Evolutionary conservation across 441 rosid species (phyloP).

Genomic region (Gossypium armourianum): DNA sequence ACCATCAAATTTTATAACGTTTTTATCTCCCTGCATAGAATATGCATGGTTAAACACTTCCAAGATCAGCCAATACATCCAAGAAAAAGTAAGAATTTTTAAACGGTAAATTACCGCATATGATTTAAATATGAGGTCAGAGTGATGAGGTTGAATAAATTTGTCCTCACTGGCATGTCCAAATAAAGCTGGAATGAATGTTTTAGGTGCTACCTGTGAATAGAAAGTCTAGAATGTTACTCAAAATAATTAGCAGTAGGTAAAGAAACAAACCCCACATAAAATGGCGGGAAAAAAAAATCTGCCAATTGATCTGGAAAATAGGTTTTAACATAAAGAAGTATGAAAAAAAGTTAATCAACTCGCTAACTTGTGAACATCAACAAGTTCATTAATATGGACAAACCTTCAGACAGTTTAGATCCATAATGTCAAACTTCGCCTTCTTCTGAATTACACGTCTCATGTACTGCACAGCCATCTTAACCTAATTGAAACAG

Average conservation of each 20-base stretch:
- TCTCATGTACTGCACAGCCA: slow-evolving; percentile 94
- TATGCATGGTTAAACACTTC: slow-evolving; percentile 6
- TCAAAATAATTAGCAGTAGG: not conserved
- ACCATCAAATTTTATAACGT: slow-evolving; percentile 81
- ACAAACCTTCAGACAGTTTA: slow-evolving; percentile 73
- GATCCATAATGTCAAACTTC: slow-evolving; percentile 87
- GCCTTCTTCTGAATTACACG: slow-evolving; percentile 75
- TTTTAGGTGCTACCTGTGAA: slow-evolving; percentile 67
- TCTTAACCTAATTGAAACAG: slow-evolving; percentile 49
- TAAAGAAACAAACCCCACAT: not conserved
- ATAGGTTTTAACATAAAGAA: not conserved
- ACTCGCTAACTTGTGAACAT: slow-evolving; percentile 5
- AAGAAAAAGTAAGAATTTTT: slow-evolving; percentile 5
- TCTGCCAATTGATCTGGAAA: slow-evolving; percentile 11
- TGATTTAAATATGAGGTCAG: slow-evolving; percentile 61
- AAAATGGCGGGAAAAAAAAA: slow-evolving; percentile 2
- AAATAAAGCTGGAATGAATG: slow-evolving; percentile 78
- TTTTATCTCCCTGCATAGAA: slow-evolving; percentile 76
- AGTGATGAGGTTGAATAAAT: slow-evolving; percentile 78
- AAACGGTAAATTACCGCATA: slow-evolving; percentile 47
- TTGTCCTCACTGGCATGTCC: slow-evolving; percentile 86
- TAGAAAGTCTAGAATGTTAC: slow-evolving; percentile 10
- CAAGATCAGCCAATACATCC: slow-evolving; percentile 1
- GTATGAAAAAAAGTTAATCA: not conserved
- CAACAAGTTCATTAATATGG: slow-evolving; percentile 2